Evolutionary conservation across 805 yeast genomes (phyloP).

Genomic region (Zygotorulaspora sp.): DNA sequence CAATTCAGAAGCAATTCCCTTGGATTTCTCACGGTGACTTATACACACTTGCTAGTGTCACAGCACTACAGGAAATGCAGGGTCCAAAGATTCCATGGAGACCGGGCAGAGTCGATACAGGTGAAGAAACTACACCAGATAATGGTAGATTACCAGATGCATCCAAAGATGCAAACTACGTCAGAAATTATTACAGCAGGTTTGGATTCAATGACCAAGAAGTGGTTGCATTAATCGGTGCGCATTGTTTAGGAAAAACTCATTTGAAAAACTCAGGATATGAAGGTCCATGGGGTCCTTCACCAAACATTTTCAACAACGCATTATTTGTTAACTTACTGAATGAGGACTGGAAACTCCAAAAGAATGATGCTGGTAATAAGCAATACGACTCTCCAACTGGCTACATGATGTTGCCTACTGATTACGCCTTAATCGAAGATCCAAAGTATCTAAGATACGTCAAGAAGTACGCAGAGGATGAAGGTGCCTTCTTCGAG

Average conservation of each 20-base stretch:
- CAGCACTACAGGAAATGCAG: conserved; percentile 70
- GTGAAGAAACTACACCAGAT: conserved; percentile 48
- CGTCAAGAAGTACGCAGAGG: conserved; percentile 65
- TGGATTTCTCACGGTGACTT: conserved; percentile 79
- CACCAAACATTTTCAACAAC: conserved; percentile 69
- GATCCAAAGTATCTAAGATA: conserved; percentile 56
- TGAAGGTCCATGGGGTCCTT: conserved; percentile 89
- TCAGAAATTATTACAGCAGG: conserved; percentile 57
- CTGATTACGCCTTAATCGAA: conserved; percentile 66
- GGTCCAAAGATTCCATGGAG: conserved; percentile 80
- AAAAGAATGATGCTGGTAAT: conserved; percentile 56
- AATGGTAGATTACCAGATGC: conserved; percentile 77
- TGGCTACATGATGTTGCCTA: conserved; percentile 80
- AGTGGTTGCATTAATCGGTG: conserved; percentile 69
- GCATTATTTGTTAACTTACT: conserved; percentile 60
- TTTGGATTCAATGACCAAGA: conserved; percentile 69
- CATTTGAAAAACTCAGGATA: conserved; percentile 67
- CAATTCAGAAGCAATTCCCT: conserved; percentile 50
- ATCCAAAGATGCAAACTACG: conserved; percentile 56
- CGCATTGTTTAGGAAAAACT: conserved; percentile 74
- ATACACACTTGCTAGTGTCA: conserved; percentile 75
- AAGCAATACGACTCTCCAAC: conserved; percentile 59
- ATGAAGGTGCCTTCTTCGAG: conserved; percentile 54
- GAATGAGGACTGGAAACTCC: conserved; percentile 50
- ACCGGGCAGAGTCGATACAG: conserved; percentile 69